These are phyloP conservation scores for Sanghuangporus weigelae DNA, from an alignment of 1,284 basidiomycete species.

Conservation along the genomic window DNA sequence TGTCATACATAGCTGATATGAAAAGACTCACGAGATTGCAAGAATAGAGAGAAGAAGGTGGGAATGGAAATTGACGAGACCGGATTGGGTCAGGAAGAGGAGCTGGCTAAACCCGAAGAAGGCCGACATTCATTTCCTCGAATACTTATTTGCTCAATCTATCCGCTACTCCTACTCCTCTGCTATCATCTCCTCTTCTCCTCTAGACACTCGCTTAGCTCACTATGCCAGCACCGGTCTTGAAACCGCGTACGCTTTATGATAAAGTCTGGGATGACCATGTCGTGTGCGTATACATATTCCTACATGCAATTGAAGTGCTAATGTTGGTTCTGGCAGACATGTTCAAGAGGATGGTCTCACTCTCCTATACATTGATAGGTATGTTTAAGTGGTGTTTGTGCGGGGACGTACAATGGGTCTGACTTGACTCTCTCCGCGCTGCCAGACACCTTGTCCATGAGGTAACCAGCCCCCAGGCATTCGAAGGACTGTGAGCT, in stretches of 20 bases:
- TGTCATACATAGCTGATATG: too few relatives aligned
- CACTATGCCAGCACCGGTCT: slow-evolving; percentile 13
- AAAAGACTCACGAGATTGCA: not conserved
- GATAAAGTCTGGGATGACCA: slow-evolving; percentile 98
- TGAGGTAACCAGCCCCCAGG: slow-evolving; percentile 95
- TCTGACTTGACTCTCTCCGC: not conserved
- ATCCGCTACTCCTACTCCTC: not conserved
- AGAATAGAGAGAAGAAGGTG: not conserved
- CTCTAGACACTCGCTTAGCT: not conserved
- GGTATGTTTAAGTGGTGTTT: slow-evolving; percentile 40
- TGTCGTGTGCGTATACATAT: slow-evolving; percentile 60
- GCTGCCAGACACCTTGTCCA: slow-evolving; percentile 82
- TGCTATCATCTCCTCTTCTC: not conserved
- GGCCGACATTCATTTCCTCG: slow-evolving; percentile 72
- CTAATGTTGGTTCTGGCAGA: slow-evolving; percentile 31
- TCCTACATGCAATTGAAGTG: not conserved
- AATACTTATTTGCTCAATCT: slow-evolving; percentile 28
- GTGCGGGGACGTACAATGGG: not conserved
- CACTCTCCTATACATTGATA: slow-evolving; percentile 89
- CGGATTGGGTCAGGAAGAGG: slow-evolving; percentile 2
- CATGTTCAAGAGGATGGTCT: slow-evolving; percentile 78
- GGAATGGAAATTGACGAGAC: not conserved
- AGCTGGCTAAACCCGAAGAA: not conserved
- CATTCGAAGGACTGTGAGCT: slow-evolving; percentile 87
- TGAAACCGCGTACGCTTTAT: slow-evolving; percentile 44